Percentiles rank a stretch among this genome's conserved stretches.
These are phyloP conservation scores for Penicillium dipodomyicola DNA, from an alignment of 495 filamentous ascomycete species.

Conservation along the genomic window DNA sequence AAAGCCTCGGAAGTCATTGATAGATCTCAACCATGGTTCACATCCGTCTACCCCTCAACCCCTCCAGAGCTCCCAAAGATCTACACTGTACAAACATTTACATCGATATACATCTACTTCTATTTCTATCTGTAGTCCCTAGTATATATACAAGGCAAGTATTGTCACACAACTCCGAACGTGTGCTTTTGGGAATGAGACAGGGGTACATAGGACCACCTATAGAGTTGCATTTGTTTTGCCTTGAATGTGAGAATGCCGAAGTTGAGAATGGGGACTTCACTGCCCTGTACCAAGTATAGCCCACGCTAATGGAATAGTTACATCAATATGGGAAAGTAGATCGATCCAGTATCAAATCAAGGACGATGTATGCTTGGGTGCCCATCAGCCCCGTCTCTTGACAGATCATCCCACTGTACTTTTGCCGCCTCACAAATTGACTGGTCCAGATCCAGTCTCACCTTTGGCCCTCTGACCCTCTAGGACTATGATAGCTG, in stretches of 20 bases:
- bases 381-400: background rate
- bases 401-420: conserved; percentile 10
- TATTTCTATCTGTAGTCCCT: background rate
- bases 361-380: background rate
- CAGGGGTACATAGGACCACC: background rate
- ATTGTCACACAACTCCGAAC: conserved; percentile 5
- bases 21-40: conserved; percentile 12
- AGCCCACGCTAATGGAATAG: conserved; percentile 2
- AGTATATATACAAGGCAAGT: background rate
- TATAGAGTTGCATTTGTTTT: background rate
- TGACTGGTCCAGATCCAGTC: conserved; percentile 22
- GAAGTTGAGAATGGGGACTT: background rate
- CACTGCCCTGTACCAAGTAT: background rate
- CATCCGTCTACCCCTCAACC: conserved; percentile 6
- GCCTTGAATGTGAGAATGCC: background rate
- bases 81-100: background rate
- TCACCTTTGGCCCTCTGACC: background rate
- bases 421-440: conserved; percentile 14
- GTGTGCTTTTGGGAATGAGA: conserved; percentile 1
- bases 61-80: background rate
- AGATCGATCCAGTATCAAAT: conserved; percentile 2
- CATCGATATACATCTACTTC: background rate
- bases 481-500: background rate
- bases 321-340: background rate
- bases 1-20: background rate